Conservation (phyloP, 2,329 filamentous ascomycete species). For the Tolypocladium paradoxum region DNA sequence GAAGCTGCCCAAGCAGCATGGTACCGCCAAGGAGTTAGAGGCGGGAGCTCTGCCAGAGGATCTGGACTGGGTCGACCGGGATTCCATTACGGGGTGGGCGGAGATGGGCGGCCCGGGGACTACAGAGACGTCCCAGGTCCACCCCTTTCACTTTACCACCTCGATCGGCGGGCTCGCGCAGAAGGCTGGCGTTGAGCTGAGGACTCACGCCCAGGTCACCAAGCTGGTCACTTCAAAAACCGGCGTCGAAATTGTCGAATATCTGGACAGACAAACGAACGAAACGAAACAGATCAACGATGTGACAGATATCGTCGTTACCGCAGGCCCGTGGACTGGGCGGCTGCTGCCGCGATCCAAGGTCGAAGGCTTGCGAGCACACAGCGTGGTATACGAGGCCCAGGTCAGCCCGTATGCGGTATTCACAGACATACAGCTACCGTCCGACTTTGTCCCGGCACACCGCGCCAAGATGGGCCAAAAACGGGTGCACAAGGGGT, state of each 20-base stretch:
- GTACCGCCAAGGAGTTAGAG: constrained; percentile 33
- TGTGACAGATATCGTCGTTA: constrained; percentile 44
- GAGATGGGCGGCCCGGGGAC: constrained; percentile 65
- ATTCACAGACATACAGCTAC: constrained; percentile 78
- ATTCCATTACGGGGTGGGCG: constrained; percentile 58
- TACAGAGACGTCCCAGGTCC: constrained; percentile 81
- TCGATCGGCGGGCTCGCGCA: constrained; percentile 68
- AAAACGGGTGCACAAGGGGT: constrained; percentile 44
- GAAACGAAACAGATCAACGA: constrained; percentile 24
- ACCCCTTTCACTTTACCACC: constrained; percentile 84
- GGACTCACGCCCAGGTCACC: constrained; percentile 56
- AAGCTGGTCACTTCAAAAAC: constrained; percentile 46
- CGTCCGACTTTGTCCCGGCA: constrained; percentile 47
- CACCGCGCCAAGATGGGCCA: constrained; percentile 36
- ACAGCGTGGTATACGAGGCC: constrained; percentile 54
- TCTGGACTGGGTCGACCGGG: constrained; percentile 72
- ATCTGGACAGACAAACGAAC: constrained; percentile 36
- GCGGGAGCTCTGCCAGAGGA: constrained; percentile 60
- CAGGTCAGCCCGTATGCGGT: constrained; percentile 64
- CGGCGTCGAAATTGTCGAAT: constrained; percentile 51
- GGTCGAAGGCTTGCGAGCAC: constrained; percentile 48
- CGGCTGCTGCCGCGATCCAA: constrained; percentile 45
- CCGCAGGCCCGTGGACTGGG: constrained; percentile 54
- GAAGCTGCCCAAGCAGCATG: constrained; percentile 50
- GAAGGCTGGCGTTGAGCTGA: constrained; percentile 57